phyloP scores from a whole-genome alignment of 805 yeast genomes.

The Candida sanyiensis region DNA sequence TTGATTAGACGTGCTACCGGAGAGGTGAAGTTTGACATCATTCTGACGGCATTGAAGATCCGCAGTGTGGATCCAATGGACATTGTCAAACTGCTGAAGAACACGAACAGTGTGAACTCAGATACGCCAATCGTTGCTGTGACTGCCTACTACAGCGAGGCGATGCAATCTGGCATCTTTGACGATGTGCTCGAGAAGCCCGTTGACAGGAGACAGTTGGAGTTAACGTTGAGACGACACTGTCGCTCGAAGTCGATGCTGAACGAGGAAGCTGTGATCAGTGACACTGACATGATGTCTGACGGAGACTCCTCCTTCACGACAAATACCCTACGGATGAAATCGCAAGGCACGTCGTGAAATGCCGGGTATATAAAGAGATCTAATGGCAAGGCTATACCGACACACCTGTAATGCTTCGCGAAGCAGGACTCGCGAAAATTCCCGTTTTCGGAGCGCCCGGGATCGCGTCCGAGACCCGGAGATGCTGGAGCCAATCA shows the following conservation, averaged over 20 bases:
- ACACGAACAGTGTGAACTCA: slow-evolving; percentile 72
- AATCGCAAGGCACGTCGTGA: neutral
- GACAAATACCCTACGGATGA: neutral
- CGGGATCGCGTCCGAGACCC: slow-evolving; percentile 15
- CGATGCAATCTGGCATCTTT: slow-evolving; percentile 42
- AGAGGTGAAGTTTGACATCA: slow-evolving; percentile 76
- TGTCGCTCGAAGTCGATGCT: slow-evolving; percentile 21
- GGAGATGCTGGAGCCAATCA: slow-evolving; percentile 12
- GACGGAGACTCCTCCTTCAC: slow-evolving; percentile 31
- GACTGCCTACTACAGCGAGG: slow-evolving; percentile 68
- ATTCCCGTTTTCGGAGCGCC: neutral
- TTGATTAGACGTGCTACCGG: slow-evolving; percentile 76
- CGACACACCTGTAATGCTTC: too few species aligned
- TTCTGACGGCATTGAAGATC: slow-evolving; percentile 66
- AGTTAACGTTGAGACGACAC: slow-evolving; percentile 20
- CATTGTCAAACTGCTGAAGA: slow-evolving; percentile 67
- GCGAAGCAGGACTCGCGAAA: too few species aligned
- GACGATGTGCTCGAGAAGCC: slow-evolving; percentile 77
- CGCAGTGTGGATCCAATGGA: slow-evolving; percentile 68
- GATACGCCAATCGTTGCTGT: slow-evolving; percentile 72
- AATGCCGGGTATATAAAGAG: too few species aligned
- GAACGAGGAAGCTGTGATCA: slow-evolving; percentile 24
- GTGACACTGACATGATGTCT: slow-evolving; percentile 23
- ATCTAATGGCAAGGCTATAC: too few species aligned
- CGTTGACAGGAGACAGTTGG: slow-evolving; percentile 22